A percentile compares a stretch with the other conserved stretches of the same genome.
These are phyloP conservation scores for Fusarium continuum DNA, from an alignment of 2,329 filamentous ascomycete species.

Conservation along the genomic window DNA sequence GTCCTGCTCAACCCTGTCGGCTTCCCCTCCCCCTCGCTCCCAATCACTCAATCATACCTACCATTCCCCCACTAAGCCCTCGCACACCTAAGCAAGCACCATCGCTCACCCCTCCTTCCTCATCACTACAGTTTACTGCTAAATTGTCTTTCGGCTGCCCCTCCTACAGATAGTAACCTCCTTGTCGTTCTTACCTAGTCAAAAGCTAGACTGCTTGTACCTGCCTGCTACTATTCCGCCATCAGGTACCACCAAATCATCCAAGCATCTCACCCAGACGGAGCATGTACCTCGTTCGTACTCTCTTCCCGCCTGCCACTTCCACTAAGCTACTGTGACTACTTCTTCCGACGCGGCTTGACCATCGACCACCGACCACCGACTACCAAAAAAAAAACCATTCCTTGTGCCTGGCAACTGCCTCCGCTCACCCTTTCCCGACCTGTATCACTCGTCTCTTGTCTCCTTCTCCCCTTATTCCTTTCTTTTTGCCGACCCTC, in stretches of 20 bases:
- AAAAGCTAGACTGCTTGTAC: constrained; percentile 29
- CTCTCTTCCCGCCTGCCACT: constrained; percentile 31
- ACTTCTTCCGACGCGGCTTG: constrained; percentile 22
- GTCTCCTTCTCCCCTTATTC: constrained; percentile 42
- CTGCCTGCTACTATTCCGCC: constrained; percentile 30
- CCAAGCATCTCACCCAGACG: constrained; percentile 24
- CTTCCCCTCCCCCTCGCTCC: constrained; percentile 37
- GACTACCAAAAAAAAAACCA: constrained; percentile 32
- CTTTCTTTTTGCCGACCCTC: constrained; percentile 46
- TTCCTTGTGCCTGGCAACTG: constrained; percentile 38
- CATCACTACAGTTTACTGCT: constrained; percentile 30
- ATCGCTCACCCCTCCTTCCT: constrained; percentile 37
- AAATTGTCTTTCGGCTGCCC: constrained; percentile 25
- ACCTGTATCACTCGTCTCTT: constrained; percentile 38
- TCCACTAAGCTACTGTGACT: constrained; percentile 22
- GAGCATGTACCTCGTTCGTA: constrained; percentile 36
- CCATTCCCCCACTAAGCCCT: constrained; percentile 41
- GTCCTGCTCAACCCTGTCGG: constrained; percentile 27
- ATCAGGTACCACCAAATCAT: constrained; percentile 27
- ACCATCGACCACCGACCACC: constrained; percentile 30
- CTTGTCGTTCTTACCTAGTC: constrained; percentile 30
- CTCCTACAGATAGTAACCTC: constrained; percentile 21
- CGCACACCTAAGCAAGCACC: constrained; percentile 33
- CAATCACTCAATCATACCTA: constrained; percentile 39
- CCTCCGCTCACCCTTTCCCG: constrained; percentile 39